Conservation (phyloP, 345 rosid species). For the Rhodamnia argentea region DNA sequence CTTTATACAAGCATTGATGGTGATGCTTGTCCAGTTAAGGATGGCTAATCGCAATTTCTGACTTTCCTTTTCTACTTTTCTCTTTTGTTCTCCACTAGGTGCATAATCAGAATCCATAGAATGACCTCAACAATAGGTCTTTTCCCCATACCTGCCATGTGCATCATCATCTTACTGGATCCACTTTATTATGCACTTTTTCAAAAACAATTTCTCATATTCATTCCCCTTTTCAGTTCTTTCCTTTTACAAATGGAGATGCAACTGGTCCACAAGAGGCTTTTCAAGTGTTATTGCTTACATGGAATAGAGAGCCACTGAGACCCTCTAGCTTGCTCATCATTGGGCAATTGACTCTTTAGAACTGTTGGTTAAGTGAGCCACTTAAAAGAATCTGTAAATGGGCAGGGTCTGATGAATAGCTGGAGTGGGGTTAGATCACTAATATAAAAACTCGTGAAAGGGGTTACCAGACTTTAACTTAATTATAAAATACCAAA, state of each 20-base stretch:
- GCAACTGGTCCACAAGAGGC: not conserved
- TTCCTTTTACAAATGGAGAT: not conserved
- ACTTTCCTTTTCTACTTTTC: not conserved
- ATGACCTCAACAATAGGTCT: not conserved
- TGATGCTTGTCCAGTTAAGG: not conserved
- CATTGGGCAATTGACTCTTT: not conserved
- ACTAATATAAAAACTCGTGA: not conserved
- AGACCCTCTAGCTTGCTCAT: not conserved
- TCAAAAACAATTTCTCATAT: not conserved
- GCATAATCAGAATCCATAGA: not conserved
- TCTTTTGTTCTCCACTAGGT: not conserved
- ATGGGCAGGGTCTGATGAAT: not conserved
- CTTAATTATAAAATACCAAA: not conserved
- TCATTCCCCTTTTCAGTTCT: not conserved
- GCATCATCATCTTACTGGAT: not conserved
- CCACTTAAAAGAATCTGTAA: not conserved
- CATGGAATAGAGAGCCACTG: not conserved
- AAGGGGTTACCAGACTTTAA: not conserved
- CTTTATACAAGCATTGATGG: not conserved
- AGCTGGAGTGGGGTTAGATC: not conserved
- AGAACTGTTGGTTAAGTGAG: not conserved
- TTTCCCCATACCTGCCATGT: not conserved
- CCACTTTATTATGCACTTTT: not conserved
- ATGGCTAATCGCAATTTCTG: not conserved
- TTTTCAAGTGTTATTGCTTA: not conserved